phyloP scores from a whole-genome alignment of 2,329 filamentous ascomycete genomes.

The Beauveria sp. region DNA sequence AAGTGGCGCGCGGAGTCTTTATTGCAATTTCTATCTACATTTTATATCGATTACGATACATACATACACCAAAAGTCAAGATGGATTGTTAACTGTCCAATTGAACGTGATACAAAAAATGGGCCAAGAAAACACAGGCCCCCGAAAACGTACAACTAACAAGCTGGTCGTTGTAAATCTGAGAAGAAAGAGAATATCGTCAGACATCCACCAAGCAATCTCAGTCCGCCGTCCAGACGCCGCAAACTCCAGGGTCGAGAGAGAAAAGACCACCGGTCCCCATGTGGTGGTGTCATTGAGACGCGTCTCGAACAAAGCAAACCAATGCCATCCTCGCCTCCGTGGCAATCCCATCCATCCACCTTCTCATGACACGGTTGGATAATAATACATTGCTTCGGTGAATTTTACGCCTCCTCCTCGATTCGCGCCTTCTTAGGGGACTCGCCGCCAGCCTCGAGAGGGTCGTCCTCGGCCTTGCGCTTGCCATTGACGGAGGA shows the following conservation, averaged over 20 bases:
- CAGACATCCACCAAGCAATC: background rate
- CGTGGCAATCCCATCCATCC: background rate
- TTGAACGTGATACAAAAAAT: background rate
- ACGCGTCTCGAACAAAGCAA: background rate
- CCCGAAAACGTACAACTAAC: background rate
- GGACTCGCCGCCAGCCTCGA: constrained; percentile 16
- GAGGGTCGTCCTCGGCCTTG: constrained; percentile 18
- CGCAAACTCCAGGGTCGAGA: constrained; percentile 4
- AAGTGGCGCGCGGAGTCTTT: background rate
- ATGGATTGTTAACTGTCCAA: background rate
- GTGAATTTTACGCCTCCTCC: constrained; percentile 16
- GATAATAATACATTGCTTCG: background rate
- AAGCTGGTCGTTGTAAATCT: background rate
- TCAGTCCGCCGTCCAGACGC: constrained; percentile 7
- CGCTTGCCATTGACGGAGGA: constrained; percentile 19
- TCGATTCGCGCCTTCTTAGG: constrained; percentile 50
- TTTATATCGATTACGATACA: background rate
- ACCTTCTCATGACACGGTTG: background rate
- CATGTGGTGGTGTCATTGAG: background rate
- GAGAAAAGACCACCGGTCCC: background rate
- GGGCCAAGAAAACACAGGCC: background rate
- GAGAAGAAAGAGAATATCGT: background rate
- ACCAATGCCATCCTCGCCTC: background rate
- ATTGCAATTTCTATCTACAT: background rate
- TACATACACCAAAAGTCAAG: background rate